phyloP scores from a whole-genome alignment of 352 stramenopile species.

The Pythium phragmiticola region DNA sequence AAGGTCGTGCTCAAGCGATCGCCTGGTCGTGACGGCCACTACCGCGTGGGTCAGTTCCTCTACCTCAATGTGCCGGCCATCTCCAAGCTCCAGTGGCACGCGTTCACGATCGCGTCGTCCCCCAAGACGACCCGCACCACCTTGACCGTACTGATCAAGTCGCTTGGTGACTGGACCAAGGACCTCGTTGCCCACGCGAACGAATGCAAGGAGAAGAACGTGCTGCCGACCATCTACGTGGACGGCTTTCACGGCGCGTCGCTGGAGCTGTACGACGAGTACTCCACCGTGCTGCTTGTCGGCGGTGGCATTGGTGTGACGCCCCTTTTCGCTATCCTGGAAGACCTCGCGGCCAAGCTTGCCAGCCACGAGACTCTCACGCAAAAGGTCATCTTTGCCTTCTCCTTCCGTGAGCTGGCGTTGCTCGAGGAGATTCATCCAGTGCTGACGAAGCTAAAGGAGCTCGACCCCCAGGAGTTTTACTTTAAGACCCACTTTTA shows the following conservation, averaged over 20 bases:
- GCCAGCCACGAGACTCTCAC: not conserved
- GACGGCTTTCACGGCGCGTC: constrained; percentile 45
- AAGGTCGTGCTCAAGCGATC: constrained; percentile 37
- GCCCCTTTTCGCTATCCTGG: constrained; percentile 35
- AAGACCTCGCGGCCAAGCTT: constrained; percentile 36
- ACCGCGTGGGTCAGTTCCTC: constrained; percentile 38
- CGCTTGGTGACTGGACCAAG: constrained; percentile 39
- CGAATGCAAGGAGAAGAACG: constrained; percentile 30
- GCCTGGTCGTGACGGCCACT: constrained; percentile 21
- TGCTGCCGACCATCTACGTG: constrained; percentile 32
- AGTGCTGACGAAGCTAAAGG: constrained; percentile 27
- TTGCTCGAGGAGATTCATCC: constrained; percentile 37
- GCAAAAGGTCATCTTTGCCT: constrained; percentile 36
- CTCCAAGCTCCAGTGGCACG: too few relatives aligned
- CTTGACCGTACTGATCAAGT: too few relatives aligned
- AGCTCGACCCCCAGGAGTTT: constrained; percentile 29
- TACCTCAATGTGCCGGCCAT: constrained; percentile 53
- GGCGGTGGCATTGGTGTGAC: constrained; percentile 41
- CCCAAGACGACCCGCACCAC: too few relatives aligned
- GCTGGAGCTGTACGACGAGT: constrained; percentile 34
- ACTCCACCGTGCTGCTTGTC: constrained; percentile 34
- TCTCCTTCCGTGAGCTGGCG: constrained; percentile 39
- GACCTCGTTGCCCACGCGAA: constrained; percentile 30
- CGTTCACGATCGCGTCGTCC: too few relatives aligned
- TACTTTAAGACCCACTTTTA: constrained; percentile 30